phyloP scores from a whole-genome alignment of 2,329 filamentous ascomycete species.

The Venturia oleaginea region DNA sequence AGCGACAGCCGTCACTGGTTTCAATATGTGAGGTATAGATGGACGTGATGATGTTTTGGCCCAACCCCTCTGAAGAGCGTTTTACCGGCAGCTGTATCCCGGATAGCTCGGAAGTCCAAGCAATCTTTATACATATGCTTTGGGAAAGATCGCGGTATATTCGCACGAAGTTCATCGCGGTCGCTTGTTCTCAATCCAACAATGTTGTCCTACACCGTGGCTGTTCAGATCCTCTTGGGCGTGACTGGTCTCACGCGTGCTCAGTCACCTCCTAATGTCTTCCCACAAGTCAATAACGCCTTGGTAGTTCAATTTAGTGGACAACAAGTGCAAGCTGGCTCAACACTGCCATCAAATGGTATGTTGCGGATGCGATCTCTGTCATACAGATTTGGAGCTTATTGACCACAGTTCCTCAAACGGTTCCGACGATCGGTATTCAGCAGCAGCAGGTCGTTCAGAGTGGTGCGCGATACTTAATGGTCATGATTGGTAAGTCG shows the following conservation, averaged over 20 bases:
- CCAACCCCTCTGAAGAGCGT: not conserved
- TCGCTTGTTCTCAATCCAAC: not conserved
- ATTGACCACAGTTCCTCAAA: not conserved
- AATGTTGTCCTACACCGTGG: conserved; percentile 6
- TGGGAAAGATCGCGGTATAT: not conserved
- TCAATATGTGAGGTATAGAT: not conserved
- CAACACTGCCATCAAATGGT: conserved; percentile 4
- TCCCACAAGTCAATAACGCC: conserved; percentile 6
- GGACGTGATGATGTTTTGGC: not conserved
- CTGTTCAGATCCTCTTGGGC: conserved; percentile 10
- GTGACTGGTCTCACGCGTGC: conserved; percentile 11
- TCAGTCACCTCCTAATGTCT: conserved; percentile 8
- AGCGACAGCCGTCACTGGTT: not conserved
- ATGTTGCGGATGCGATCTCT: not conserved
- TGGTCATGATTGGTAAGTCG: conserved; percentile 5
- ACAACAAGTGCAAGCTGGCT: conserved; percentile 7
- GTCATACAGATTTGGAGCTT: not conserved
- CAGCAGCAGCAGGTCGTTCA: not conserved
- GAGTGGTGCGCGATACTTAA: not conserved
- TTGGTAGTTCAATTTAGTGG: not conserved
- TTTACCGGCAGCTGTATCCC: not conserved
- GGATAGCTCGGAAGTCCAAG: not conserved
- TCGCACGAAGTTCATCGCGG: not conserved
- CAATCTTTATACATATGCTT: not conserved
- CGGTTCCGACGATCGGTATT: not conserved